Base-by-base conservation (phyloP, 805 yeast species). In the Candida palmyrensis region DNA sequence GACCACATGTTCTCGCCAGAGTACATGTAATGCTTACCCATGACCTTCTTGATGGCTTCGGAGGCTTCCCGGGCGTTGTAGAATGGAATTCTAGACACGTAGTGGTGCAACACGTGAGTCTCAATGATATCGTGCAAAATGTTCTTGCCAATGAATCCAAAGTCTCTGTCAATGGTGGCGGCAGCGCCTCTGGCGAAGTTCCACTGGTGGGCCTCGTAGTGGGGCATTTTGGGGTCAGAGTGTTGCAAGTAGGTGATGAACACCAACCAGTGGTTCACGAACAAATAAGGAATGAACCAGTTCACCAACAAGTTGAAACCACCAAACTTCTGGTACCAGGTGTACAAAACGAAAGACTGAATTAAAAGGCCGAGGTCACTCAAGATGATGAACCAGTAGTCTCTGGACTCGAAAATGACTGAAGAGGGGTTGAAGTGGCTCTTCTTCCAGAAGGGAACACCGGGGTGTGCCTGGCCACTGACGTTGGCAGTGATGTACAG, bases 261-360 rank as follows among this genome's bases (percentile, higher is more conserved):
- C 28, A 86, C 94, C 44, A 85, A 69, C 95, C 95, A 85, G 65
- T 86, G 94, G 75, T 85, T 85, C 44, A 82, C 87, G 62, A 79
- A 79, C 33, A 82, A 44, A 62, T 79, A 85, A 21, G 95, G 95
- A 24, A 85, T 42, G 41, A 79, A 66, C 81, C 87, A 85, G 68
- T 80, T 74, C 43, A 83, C 69, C 36, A 76, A 55, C 40, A 79
- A 62, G 53, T 74, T 71, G 62, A 76, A 79, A 25, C 62, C 67
- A 25, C 95, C 94, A 51, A 71, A 79, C 41, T 59, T 59, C 47
- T 73, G 59, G 56, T 71, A 67, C 79, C 85, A 77, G 31, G 68
- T 59, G 64, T 79, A 78, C 35, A 79, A 63, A 27, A 73, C 69
- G 28, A 69, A 50, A 9, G 62, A 43, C 55, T 78, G 78, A 38